Conservation (phyloP, 2,329 filamentous ascomycete species). For the Phoma sp. region DNA sequence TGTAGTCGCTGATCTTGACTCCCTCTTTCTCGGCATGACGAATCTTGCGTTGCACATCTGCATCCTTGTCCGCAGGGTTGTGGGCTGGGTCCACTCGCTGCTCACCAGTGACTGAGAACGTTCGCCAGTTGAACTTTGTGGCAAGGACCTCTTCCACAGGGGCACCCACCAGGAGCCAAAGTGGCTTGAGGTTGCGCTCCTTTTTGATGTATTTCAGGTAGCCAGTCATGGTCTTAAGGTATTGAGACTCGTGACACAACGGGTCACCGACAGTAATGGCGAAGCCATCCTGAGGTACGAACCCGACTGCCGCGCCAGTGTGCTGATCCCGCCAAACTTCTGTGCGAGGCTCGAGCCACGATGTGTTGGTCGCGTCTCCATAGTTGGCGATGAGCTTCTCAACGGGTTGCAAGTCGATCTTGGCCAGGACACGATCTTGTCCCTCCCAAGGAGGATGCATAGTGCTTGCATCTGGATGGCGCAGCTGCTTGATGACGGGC, state of each 20-base stretch:
- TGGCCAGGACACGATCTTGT: slow-evolving; percentile 55
- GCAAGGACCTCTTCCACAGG: slow-evolving; percentile 81
- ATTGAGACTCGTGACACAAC: slow-evolving; percentile 80
- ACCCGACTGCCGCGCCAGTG: slow-evolving; percentile 85
- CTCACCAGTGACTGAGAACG: slow-evolving; percentile 85
- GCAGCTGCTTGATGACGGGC: slow-evolving; percentile 67
- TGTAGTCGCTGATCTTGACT: slow-evolving; percentile 77
- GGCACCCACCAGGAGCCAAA: slow-evolving; percentile 89
- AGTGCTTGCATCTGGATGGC: slow-evolving; percentile 87
- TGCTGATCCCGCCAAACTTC: slow-evolving; percentile 81
- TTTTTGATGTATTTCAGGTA: slow-evolving; percentile 79
- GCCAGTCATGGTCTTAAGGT: slow-evolving; percentile 71
- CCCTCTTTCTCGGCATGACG: slow-evolving; percentile 82
- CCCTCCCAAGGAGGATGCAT: slow-evolving; percentile 69
- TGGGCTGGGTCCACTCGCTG: slow-evolving; percentile 80
- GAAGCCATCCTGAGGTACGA: slow-evolving; percentile 76
- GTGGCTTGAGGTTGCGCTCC: slow-evolving; percentile 74
- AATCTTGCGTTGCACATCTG: slow-evolving; percentile 74
- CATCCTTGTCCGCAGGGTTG: slow-evolving; percentile 70
- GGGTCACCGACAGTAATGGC: slow-evolving; percentile 88
- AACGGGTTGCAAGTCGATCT: slow-evolving; percentile 70
- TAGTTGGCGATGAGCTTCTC: slow-evolving; percentile 95
- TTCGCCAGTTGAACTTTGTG: slow-evolving; percentile 82
- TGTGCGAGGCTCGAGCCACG: slow-evolving; percentile 89
- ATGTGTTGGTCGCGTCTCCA: slow-evolving; percentile 91